Conservation (phyloP, 2,329 filamentous ascomycete genomes). For the Stenocarpella maydis region DNA sequence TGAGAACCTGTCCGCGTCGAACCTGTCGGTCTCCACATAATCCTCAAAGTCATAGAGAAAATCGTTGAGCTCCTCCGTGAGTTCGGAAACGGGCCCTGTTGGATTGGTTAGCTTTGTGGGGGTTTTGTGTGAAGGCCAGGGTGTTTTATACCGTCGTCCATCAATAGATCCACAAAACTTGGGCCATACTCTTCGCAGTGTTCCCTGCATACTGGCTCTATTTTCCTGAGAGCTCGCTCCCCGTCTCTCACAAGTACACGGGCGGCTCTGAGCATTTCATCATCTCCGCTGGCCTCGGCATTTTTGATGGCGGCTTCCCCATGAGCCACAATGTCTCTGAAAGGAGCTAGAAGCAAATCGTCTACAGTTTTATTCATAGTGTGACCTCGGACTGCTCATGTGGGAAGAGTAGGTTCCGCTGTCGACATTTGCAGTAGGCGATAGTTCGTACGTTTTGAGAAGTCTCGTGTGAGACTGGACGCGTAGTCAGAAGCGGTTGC, state of each 20-base stretch:
- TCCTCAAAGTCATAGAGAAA: constrained; percentile 67
- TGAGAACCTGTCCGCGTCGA: constrained; percentile 59
- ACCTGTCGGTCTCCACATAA: constrained; percentile 57
- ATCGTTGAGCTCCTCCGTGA: constrained; percentile 56
- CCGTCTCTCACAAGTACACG: constrained; percentile 48
- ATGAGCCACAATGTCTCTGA: constrained; percentile 30
- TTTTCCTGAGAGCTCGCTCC: constrained; percentile 51
- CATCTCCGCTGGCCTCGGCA: constrained; percentile 44
- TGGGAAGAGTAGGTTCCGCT: background rate
- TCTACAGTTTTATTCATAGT: constrained; percentile 15
- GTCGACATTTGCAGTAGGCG: too few species aligned
- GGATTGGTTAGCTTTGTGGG: background rate
- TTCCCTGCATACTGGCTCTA: constrained; percentile 60
- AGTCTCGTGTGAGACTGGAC: background rate
- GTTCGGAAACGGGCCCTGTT: constrained; percentile 59
- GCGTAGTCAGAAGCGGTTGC: background rate
- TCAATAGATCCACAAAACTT: constrained; percentile 60
- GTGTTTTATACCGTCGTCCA: constrained; percentile 58
- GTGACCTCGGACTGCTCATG: background rate
- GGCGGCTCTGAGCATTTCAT: constrained; percentile 58
- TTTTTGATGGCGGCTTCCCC: constrained; percentile 45
- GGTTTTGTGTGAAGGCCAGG: background rate
- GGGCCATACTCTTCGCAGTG: constrained; percentile 57
- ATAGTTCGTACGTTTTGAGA: background rate
- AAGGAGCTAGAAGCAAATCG: constrained; percentile 30